Conservation (phyloP, 2,329 filamentous ascomycete genomes). For the Sclerotinia borealis region DNA sequence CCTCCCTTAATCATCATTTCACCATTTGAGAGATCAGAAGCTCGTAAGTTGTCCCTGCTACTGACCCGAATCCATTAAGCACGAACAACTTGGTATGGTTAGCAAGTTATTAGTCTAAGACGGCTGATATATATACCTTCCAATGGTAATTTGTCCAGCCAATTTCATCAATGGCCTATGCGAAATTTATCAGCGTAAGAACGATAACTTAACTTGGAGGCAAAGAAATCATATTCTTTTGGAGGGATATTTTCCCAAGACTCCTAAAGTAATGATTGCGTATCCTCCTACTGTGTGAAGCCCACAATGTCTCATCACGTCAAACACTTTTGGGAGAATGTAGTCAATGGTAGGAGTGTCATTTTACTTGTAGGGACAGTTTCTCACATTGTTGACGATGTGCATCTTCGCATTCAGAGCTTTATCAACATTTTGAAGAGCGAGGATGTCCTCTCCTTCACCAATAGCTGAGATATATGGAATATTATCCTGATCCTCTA, state of each 20-base stretch:
- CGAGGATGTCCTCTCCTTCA: slow-evolving; percentile 44
- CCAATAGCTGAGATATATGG: slow-evolving; percentile 12
- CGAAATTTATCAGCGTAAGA: neutral
- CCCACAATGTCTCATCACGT: neutral
- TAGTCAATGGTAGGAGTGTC: neutral
- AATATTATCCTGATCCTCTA: slow-evolving; percentile 10
- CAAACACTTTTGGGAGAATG: neutral
- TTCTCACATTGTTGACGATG: slow-evolving; percentile 58
- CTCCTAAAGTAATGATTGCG: neutral
- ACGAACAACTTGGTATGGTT: slow-evolving; percentile 40
- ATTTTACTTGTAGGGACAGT: slow-evolving; percentile 2
- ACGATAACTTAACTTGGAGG: neutral
- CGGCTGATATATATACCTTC: slow-evolving; percentile 33
- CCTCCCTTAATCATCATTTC: neutral
- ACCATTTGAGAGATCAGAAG: neutral
- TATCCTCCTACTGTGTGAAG: neutral
- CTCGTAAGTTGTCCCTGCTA: neutral
- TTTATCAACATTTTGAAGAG: slow-evolving; percentile 52
- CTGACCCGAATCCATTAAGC: slow-evolving; percentile 53
- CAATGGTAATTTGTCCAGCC: slow-evolving; percentile 49
- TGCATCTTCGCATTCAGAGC: slow-evolving; percentile 62
- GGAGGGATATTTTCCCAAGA: neutral
- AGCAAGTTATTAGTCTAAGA: neutral
- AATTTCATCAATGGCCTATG: slow-evolving; percentile 45
- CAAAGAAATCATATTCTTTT: neutral